These are phyloP conservation scores for Mortierella sp. DNA, from an alignment of 371 early-diverging fungal genomes.

Conservation along the genomic window DNA sequence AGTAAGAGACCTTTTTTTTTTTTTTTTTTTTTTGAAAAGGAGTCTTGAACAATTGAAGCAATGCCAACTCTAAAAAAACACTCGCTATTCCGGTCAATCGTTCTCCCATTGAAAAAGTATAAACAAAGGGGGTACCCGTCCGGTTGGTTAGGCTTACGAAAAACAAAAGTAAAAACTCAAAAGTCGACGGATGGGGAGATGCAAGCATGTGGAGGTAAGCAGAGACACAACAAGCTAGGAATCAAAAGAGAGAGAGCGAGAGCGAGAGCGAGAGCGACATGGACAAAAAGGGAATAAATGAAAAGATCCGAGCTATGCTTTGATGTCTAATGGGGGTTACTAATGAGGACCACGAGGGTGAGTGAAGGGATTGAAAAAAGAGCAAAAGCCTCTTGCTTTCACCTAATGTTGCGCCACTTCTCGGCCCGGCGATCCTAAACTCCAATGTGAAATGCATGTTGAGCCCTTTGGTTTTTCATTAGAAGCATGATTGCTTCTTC, in stretches of 20 bases:
- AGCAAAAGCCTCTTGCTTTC: not conserved
- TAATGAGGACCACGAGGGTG: not conserved
- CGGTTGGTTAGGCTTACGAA: not conserved
- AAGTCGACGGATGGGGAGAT: not conserved
- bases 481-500: too few species aligned
- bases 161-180: not conserved
- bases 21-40: not conserved
- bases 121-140: not conserved
- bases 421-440: constrained; percentile 15
- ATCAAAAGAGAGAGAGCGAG: too few species aligned
- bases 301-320: not conserved
- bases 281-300: not conserved
- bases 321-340: not conserved
- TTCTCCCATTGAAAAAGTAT: not conserved
- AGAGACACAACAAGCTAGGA: not conserved
- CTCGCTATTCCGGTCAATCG: constrained; percentile 5
- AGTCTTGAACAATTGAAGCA: not conserved
- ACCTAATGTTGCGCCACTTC: not conserved
- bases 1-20: not conserved
- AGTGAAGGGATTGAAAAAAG: not conserved
- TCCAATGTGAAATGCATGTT: not conserved
- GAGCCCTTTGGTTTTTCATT: not conserved
- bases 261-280: not conserved
- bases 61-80: not conserved
- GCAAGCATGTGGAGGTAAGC: not conserved